These are phyloP conservation scores for Tetracladium maxilliforme DNA, from an alignment of 2,329 filamentous ascomycete genomes.

Conservation along the genomic window DNA sequence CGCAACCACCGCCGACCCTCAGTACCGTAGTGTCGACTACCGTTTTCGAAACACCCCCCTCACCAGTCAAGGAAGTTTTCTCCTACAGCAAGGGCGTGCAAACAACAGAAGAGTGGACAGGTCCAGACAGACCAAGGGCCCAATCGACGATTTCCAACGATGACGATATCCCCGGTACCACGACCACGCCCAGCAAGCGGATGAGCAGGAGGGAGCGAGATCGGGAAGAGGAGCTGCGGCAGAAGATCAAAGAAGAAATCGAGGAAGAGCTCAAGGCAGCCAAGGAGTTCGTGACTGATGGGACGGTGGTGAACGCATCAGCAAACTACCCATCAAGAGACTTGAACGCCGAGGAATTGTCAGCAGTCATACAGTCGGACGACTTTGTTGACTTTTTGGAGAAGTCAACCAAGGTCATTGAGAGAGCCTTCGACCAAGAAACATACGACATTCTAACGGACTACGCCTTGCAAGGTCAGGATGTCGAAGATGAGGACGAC, in stretches of 20 bases:
- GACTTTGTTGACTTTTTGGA: slow-evolving; percentile 95
- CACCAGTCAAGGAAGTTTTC: slow-evolving; percentile 68
- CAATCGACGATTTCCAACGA: slow-evolving; percentile 43
- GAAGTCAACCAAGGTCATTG: slow-evolving; percentile 90
- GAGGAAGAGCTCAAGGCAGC: slow-evolving; percentile 78
- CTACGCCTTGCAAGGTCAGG: slow-evolving; percentile 66
- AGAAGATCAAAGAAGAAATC: slow-evolving; percentile 74
- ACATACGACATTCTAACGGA: slow-evolving; percentile 95
- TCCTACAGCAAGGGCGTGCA: slow-evolving; percentile 97
- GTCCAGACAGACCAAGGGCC: slow-evolving; percentile 32
- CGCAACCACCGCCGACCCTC: slow-evolving; percentile 42
- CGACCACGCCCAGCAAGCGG: slow-evolving; percentile 53
- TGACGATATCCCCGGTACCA: slow-evolving; percentile 38
- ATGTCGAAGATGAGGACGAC: slow-evolving; percentile 70
- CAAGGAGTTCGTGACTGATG: slow-evolving; percentile 41
- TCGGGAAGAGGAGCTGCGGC: slow-evolving; percentile 76
- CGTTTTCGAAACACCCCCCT: slow-evolving; percentile 67
- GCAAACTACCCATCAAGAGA: slow-evolving; percentile 64
- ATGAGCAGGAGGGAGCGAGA: slow-evolving; percentile 67
- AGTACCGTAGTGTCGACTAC: slow-evolving; percentile 61
- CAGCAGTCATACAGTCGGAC: slow-evolving; percentile 78
- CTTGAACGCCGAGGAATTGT: slow-evolving; percentile 71
- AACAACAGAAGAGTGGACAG: slow-evolving; percentile 62
- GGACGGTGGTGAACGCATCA: slow-evolving; percentile 24
- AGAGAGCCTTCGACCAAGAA: slow-evolving; percentile 85